Percentiles rank a stretch among this genome's conserved stretches.
phyloP scores from a whole-genome alignment of 768 basidiomycete genomes.

The Rhizopogon sp. region DNA sequence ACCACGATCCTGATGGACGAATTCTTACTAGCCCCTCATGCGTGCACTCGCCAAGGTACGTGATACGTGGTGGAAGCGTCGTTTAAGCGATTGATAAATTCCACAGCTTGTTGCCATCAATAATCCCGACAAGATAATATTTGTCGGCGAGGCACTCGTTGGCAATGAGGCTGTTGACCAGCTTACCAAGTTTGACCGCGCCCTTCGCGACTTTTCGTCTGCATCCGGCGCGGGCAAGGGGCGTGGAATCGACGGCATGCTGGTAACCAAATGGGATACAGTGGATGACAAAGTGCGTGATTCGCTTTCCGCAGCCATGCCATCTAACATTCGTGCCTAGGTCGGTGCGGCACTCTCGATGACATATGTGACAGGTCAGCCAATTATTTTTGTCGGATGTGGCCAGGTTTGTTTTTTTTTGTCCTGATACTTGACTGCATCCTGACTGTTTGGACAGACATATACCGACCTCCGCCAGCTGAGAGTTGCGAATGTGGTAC shows the following conservation, averaged over 20 bases:
- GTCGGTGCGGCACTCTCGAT: conserved; percentile 98
- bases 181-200: conserved; percentile 92
- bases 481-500: conserved; percentile 87
- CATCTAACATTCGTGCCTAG: conserved; percentile 33
- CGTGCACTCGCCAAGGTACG: conserved; percentile 90
- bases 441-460: conserved; percentile 47
- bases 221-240: conserved; percentile 56
- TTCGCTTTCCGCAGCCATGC: background rate
- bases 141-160: conserved; percentile 96
- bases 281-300: conserved; percentile 86
- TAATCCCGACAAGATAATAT: conserved; percentile 94
- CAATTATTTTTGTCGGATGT: conserved; percentile 96
- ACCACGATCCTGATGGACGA: conserved; percentile 2
- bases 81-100: background rate
- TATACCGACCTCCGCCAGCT: conserved; percentile 94
- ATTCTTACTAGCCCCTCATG: conserved; percentile 75
- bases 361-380: conserved; percentile 99
- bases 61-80: background rate
- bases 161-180: conserved; percentile 99
- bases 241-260: conserved; percentile 96
- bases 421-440: too few relatives aligned
- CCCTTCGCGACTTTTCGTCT: conserved; percentile 87
- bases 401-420: conserved; percentile 68
- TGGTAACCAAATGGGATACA: conserved; percentile 99
- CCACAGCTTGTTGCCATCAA: conserved; percentile 84